phyloP scores from a whole-genome alignment of 202 grass and related monocot species.

The Dendrocalamus latiflorus region DNA sequence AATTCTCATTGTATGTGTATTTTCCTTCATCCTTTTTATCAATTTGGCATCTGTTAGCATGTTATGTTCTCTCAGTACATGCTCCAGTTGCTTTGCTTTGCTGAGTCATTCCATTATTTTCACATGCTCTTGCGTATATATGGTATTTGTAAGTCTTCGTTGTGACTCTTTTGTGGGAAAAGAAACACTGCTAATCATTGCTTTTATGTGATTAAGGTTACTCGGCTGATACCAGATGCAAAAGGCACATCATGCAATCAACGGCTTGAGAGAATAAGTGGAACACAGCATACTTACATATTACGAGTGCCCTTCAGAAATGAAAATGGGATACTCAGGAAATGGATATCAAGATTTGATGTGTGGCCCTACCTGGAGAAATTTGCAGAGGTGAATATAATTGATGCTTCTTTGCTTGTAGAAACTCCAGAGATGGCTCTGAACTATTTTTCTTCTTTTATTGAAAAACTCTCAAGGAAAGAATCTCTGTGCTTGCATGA shows the following conservation, averaged over 20 bases:
- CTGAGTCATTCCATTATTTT: background rate
- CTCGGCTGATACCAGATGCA: too few species aligned
- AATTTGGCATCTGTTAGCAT: background rate
- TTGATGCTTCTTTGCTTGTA: conserved; percentile 17
- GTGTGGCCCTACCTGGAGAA: conserved; percentile 85
- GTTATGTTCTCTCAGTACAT: conserved; percentile 18
- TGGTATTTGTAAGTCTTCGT: background rate
- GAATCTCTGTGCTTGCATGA: background rate
- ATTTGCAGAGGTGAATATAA: conserved; percentile 67
- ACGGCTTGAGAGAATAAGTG: too few species aligned
- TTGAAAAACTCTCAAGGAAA: background rate
- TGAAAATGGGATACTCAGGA: too few species aligned
- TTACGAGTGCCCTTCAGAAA: too few species aligned
- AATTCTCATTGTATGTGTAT: conserved; percentile 79
- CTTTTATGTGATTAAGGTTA: conserved; percentile 62
- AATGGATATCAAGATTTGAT: too few species aligned
- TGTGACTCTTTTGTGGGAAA: background rate
- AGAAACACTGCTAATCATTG: background rate
- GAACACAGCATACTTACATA: too few species aligned
- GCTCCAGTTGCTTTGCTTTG: background rate
- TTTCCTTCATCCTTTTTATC: background rate
- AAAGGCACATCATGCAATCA: too few species aligned
- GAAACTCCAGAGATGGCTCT: background rate
- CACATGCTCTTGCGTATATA: background rate
- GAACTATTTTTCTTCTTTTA: background rate